Conservation (phyloP, 1,139 yeast genomes). For the Pichia sp. region DNA sequence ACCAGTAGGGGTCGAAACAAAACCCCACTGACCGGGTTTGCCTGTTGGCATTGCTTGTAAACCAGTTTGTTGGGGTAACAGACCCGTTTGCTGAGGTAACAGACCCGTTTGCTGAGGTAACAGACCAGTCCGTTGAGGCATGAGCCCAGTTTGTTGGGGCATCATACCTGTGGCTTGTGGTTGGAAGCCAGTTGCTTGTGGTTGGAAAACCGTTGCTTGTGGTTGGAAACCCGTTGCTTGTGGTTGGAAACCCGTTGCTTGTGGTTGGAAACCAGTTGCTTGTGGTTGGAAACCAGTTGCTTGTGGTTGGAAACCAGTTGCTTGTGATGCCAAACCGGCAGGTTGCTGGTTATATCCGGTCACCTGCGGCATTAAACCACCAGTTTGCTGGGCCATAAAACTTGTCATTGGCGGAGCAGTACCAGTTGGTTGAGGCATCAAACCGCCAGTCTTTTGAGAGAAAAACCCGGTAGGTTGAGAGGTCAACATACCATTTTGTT, state of each 20-base stretch:
- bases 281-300: conserved; percentile 32
- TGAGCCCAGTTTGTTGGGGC: conserved; percentile 30
- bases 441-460: conserved; percentile 31
- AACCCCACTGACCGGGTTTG: conserved; percentile 80
- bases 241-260: conserved; percentile 17
- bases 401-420: conserved; percentile 24
- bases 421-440: conserved; percentile 26
- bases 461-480: conserved; percentile 35
- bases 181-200: conserved; percentile 26
- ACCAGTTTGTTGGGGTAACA: conserved; percentile 41
- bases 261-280: conserved; percentile 28
- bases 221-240: conserved; percentile 24
- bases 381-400: conserved; percentile 30
- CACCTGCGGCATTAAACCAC: conserved; percentile 37
- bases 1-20: conserved; percentile 66
- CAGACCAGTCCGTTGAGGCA: conserved; percentile 15
- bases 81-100: conserved; percentile 30
- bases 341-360: conserved; percentile 36
- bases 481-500: conserved; percentile 34
- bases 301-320: conserved; percentile 24
- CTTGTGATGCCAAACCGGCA: conserved; percentile 17
- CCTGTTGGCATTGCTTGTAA: conserved; percentile 59
- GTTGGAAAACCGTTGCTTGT: conserved; percentile 21
- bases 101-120: conserved; percentile 33
- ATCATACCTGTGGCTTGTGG: conserved; percentile 29